Evolutionary conservation across 305 asterid genomes (phyloP).

Genomic region (Stenogyne calaminthoides): DNA sequence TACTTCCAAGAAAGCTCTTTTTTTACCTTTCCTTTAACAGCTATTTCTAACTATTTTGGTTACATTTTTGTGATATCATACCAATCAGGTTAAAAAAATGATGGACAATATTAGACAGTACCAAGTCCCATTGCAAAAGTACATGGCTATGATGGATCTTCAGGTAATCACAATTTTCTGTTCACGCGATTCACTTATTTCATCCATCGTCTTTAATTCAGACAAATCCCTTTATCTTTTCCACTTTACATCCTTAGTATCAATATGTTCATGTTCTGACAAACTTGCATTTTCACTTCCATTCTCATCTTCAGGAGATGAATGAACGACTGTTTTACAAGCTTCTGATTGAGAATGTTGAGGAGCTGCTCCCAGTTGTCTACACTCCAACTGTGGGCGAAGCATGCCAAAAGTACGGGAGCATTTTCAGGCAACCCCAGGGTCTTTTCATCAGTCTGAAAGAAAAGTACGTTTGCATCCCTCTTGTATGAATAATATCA

Average conservation of each 20-base stretch:
- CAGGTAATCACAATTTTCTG: constrained; percentile 54
- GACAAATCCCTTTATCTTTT: neutral
- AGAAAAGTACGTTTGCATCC: constrained; percentile 61
- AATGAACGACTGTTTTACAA: constrained; percentile 85
- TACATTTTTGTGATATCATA: constrained; percentile 12
- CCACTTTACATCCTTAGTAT: neutral
- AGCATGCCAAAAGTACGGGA: constrained; percentile 97
- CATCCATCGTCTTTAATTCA: neutral
- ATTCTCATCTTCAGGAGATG: constrained; percentile 64
- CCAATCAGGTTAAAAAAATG: constrained; percentile 78
- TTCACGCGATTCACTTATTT: constrained; percentile 18
- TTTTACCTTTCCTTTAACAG: constrained; percentile 1
- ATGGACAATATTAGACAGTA: constrained; percentile 81
- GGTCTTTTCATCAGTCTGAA: constrained; percentile 95
- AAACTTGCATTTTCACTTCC: constrained; percentile 1
- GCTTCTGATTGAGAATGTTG: constrained; percentile 86
- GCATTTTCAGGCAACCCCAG: constrained; percentile 92
- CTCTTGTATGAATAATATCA: neutral
- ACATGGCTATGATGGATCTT: constrained; percentile 99
- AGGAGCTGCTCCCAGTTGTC: constrained; percentile 93
- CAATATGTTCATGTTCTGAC: neutral
- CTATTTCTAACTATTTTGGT: neutral
- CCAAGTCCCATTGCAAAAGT: constrained; percentile 87
- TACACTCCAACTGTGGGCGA: constrained; percentile 99
- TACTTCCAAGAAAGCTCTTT: constrained; percentile 16